Base-by-base conservation (phyloP, 2,329 filamentous ascomycete genomes). In the Tolypocladium tropicale region DNA sequence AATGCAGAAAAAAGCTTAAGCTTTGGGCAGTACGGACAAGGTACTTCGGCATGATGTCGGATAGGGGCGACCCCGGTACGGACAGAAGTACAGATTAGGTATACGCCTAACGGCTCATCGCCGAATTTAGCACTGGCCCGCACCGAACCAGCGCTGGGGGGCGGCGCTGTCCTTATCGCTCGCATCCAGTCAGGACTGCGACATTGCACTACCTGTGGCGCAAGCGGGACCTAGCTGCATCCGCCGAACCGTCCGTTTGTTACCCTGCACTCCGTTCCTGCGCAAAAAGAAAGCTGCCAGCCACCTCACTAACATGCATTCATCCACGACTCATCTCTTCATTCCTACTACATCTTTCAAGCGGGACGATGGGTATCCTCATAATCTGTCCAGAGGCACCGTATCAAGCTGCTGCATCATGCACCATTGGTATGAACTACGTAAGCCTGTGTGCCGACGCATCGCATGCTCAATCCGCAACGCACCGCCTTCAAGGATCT, bases 1-100 rank as follows among this genome's bases (percentile, higher is more conserved):
- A 46, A 23, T 23, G 11, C 28, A 33, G 55, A 53, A 59, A 53
- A 56, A 59, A 57, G 53, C 52, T 53, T 55, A 55, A 54, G 50
- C 30, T 34, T 56, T 56, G 53, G 32, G 21, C 14, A 25, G 30
- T 57, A 59, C 57, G 7, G 4, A 18, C 2, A 11, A 11, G 16
- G 1, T 7, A 49, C 46, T 32, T 32, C 7, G 2, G 21, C 25
- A 51, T 21, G 6, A n/a, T n/a, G n/a, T n/a, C n/a, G n/a, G n/a
- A n/a, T n/a, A n/a, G n/a, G n/a, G n/a, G n/a, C n/a, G n/a, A n/a
- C n/a, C n/a, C n/a, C n/a, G n/a, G n/a, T n/a, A n/a, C n/a, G n/a
- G n/a, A n/a, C n/a, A n/a, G 10, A 39, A 43, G 37, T 37, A 36
- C 3, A 32, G 2, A 7, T n/a, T 14, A 6, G 34, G 34, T 52